phyloP scores from a whole-genome alignment of 495 filamentous ascomycete species.

The Durotheca rogersii region DNA sequence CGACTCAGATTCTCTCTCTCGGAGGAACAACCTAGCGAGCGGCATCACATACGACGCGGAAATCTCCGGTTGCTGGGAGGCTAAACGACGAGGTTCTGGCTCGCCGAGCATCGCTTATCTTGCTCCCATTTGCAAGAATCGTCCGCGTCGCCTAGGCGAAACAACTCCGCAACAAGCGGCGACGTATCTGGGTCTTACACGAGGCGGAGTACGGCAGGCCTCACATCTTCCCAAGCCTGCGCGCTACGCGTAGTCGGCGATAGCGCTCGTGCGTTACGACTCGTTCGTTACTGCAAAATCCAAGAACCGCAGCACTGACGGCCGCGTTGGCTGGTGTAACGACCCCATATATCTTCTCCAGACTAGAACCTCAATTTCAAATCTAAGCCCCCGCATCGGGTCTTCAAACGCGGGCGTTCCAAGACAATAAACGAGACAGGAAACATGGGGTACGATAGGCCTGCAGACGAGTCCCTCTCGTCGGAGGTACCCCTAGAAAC shows the following conservation, averaged over 20 bases:
- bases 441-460: conserved; percentile 3
- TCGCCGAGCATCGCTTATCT: conserved; percentile 24
- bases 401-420: conserved; percentile 7
- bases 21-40: conserved; percentile 12
- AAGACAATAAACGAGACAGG: conserved; percentile 3
- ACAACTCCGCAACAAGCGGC: too few species aligned
- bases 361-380: not conserved
- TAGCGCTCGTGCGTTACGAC: not conserved
- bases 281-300: too few species aligned
- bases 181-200: conserved; percentile 7
- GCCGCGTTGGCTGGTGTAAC: conserved; percentile 1
- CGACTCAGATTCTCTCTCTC: conserved; percentile 14
- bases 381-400: conserved; percentile 5
- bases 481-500: not conserved
- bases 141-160: too few species aligned
- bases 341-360: conserved; percentile 17
- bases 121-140: not conserved
- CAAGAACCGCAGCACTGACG: conserved; percentile 12
- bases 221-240: not conserved
- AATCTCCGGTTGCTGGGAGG: not conserved
- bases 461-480: not conserved
- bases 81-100: conserved; percentile 7
- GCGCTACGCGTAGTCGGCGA: conserved; percentile 5
- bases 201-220: conserved; percentile 7
- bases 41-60: conserved; percentile 11